Percentiles rank a stretch among this genome's conserved stretches.
Evolutionary conservation across 768 basidiomycete species (phyloP).

Genomic region (Serendipita vermifera): DNA sequence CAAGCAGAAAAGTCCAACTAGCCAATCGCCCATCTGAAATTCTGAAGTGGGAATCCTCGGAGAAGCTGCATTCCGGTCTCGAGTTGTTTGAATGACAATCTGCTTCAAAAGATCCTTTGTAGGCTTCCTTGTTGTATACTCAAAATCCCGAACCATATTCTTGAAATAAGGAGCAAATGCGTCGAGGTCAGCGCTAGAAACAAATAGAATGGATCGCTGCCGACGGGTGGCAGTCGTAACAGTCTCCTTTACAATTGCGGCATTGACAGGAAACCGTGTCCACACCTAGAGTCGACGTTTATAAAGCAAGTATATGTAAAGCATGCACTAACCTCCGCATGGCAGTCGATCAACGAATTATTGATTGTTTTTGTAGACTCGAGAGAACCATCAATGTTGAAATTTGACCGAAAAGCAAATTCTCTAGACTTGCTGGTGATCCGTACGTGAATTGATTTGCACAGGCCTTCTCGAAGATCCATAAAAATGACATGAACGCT

Average conservation of each 20-base stretch:
- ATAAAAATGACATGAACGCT: neutral
- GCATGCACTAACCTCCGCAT: conserved; percentile 40
- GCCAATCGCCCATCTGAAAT: conserved; percentile 45
- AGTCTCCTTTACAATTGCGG: conserved; percentile 37
- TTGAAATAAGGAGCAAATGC: conserved; percentile 33
- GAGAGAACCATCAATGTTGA: neutral
- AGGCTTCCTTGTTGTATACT: conserved; percentile 40
- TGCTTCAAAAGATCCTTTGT: conserved; percentile 32
- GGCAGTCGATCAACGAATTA: conserved; percentile 43
- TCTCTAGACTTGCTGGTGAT: neutral
- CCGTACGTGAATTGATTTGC: neutral
- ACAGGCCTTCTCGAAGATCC: neutral
- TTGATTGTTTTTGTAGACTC: conserved; percentile 23
- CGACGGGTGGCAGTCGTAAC: conserved; percentile 19
- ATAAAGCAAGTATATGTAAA: too few relatives aligned
- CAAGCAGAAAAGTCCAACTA: conserved; percentile 45
- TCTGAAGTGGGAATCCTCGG: neutral
- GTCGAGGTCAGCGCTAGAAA: conserved; percentile 28
- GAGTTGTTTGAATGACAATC: conserved; percentile 23
- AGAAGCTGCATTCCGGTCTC: conserved; percentile 16
- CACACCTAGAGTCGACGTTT: too few relatives aligned
- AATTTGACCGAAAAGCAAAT: neutral
- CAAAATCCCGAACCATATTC: conserved; percentile 34
- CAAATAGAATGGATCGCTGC: conserved; percentile 30
- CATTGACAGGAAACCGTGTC: conserved; percentile 46